These are phyloP conservation scores for Sporothrix variecibatus DNA, from an alignment of 2,329 filamentous ascomycete species.

Conservation along the genomic window DNA sequence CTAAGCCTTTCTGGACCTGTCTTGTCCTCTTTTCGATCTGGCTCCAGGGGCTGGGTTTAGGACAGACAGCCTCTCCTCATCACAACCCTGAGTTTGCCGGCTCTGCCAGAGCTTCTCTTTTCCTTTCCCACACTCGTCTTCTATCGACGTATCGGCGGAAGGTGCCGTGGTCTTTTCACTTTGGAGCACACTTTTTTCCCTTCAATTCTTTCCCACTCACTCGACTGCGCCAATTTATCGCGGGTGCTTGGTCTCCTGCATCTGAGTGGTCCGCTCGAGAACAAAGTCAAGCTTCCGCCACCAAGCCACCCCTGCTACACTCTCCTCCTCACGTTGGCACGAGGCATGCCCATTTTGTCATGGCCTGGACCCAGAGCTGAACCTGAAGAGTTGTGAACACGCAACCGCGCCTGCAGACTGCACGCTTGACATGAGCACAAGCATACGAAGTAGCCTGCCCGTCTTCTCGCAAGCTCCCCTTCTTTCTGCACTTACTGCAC, in stretches of 20 bases:
- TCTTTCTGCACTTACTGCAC: background rate
- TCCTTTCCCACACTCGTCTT: background rate
- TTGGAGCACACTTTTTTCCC: background rate
- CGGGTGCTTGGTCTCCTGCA: background rate
- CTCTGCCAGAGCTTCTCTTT: background rate
- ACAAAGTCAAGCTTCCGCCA: constrained; percentile 7
- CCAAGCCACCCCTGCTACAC: background rate
- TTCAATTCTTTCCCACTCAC: too few species aligned
- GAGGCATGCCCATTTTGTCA: background rate
- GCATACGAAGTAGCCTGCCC: background rate
- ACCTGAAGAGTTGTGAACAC: background rate
- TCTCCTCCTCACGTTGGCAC: background rate
- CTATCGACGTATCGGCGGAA: background rate
- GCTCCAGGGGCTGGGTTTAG: constrained; percentile 3
- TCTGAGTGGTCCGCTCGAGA: background rate
- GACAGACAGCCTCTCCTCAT: background rate
- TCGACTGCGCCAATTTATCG: background rate
- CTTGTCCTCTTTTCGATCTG: background rate
- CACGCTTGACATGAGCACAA: background rate
- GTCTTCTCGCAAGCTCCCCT: background rate
- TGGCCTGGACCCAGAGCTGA: constrained; percentile 1
- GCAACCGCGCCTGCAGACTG: background rate
- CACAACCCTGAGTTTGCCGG: background rate
- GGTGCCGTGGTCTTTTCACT: background rate
- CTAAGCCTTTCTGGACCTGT: constrained; percentile 6